These are phyloP conservation scores for Arachnomyces sp. DNA, from an alignment of 2,329 filamentous ascomycete genomes.

Conservation along the genomic window DNA sequence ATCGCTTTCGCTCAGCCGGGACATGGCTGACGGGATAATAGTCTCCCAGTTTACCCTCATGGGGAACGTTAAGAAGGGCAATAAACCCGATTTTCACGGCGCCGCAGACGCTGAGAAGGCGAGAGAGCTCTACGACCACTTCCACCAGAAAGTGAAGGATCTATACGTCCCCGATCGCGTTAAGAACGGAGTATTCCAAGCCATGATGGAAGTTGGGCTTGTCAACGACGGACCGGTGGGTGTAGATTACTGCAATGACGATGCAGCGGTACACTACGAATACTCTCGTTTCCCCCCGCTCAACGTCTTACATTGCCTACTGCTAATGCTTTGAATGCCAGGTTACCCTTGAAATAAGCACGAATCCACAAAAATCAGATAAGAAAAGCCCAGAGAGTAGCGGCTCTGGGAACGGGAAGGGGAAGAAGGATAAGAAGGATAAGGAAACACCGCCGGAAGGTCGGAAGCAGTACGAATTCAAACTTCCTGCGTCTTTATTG, in stretches of 20 bases:
- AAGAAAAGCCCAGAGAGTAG: conserved; percentile 8
- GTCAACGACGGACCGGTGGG: conserved; percentile 76
- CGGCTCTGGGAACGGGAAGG: conserved; percentile 3
- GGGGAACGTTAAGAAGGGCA: conserved; percentile 89
- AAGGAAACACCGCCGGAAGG: conserved; percentile 8
- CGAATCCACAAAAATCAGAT: conserved; percentile 35
- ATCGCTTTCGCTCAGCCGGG: conserved; percentile 4
- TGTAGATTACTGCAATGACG: conserved; percentile 50
- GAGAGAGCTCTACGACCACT: conserved; percentile 71
- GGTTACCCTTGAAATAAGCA: conserved; percentile 41
- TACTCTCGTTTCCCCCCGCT: conserved; percentile 18
- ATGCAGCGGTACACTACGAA: conserved; percentile 46
- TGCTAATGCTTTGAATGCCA: conserved; percentile 14
- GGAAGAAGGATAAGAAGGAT: conserved; percentile 7
- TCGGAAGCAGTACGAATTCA: conserved; percentile 12
- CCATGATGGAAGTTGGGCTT: conserved; percentile 95
- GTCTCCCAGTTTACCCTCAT: conserved; percentile 96
- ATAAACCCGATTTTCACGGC: conserved; percentile 89
- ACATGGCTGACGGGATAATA: conserved; percentile 27
- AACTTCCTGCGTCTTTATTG: conserved; percentile 17
- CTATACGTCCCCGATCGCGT: conserved; percentile 67
- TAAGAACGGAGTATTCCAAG: conserved; percentile 93
- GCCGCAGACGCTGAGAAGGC: conserved; percentile 73
- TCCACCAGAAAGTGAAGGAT: conserved; percentile 66
- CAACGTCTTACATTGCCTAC: conserved; percentile 6